Base-by-base conservation (phyloP, 2,329 filamentous ascomycete species). In the Sporothrix humicola region DNA sequence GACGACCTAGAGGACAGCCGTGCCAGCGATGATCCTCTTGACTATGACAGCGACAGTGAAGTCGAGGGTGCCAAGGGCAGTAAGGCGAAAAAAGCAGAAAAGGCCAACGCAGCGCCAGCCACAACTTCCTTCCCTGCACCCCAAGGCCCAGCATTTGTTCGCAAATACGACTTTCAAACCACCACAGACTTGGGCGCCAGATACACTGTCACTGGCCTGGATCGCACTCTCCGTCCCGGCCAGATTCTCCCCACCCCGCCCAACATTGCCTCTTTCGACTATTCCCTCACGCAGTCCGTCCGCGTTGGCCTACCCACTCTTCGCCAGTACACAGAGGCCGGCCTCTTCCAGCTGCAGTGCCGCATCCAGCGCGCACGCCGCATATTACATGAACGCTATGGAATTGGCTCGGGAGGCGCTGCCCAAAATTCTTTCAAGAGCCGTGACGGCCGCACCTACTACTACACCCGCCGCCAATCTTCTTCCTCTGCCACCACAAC, bases 161-260 rank as follows among this genome's bases (percentile, higher is more conserved):
- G 76, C 8, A 77, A 75, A 12, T 75, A 77, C 7, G 77, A 76
- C 15, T 73, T 78, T 5, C 76, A 78, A 61, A 79, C 81, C 23
- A 78, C 78, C 3, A 83, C 82, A 1, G 83, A 85, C 72, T 56
- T 84, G 31, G 81, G 82, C 42, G 76, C 84, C 7, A 80, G 83
- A 8, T 73, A 83, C 7, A 80, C 82, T 23, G 80, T 80, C n/a
- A 78, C 79, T 3, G 58, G 73, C 13, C 42, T 56, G 4, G 52
- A 15, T 17, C 52, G 52, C 7, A 37, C 31, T 37, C 31, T 37
- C 20, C 61, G 42, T 15, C 44, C 20, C 2, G 52, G 63, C 23
- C 54, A 56, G 17, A 44, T 69, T 23, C 52, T 69, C 4, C 71
- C 65, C 7, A 46, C 12, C 6, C 7, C 9, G 17, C 63, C 31